Evolutionary conservation across 1,139 yeast species (phyloP).

Genomic region (Yamadazyma atlantica): DNA sequence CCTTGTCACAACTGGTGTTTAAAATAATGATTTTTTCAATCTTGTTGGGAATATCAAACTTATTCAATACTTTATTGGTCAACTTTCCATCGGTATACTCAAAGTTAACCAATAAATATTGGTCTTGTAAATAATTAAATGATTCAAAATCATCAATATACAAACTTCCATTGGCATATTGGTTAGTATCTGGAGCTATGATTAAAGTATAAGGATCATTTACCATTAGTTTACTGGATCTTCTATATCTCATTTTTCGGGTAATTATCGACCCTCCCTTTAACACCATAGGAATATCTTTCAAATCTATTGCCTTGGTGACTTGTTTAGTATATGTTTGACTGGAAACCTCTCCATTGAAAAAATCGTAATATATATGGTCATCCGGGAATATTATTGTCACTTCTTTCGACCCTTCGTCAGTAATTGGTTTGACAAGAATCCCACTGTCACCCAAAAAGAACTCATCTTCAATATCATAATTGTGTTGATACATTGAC

Average conservation of each 20-base stretch:
- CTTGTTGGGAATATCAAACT: conserved; percentile 21
- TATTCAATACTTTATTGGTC: conserved; percentile 6
- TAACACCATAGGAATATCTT: conserved; percentile 68
- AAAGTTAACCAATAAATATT: conserved; percentile 44
- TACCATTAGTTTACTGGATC: conserved; percentile 75
- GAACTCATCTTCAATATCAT: conserved; percentile 78
- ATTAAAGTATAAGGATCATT: conserved; percentile 82
- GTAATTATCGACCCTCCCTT: conserved; percentile 78
- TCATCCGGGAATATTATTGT: conserved; percentile 65
- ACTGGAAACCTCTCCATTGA: conserved; percentile 29
- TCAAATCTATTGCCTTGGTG: conserved; percentile 44
- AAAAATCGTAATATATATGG: conserved; percentile 59
- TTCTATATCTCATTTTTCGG: conserved; percentile 70
- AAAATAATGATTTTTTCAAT: conserved; percentile 65
- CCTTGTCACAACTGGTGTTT: conserved; percentile 25
- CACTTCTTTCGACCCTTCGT: conserved; percentile 46
- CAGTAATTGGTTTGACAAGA: conserved; percentile 79
- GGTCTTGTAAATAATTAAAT: conserved; percentile 54
- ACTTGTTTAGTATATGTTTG: conserved; percentile 17
- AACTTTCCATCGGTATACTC: conserved; percentile 10
- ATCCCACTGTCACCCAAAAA: conserved; percentile 73
- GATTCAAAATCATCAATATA: conserved; percentile 87
- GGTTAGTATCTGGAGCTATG: conserved; percentile 54
- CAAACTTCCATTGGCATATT: conserved; percentile 52
- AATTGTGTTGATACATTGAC: conserved; percentile 43